A percentile compares a stretch with the other conserved stretches of the same genome.
Conservation (phyloP, 2,329 filamentous ascomycete genomes). For the Sarocladium oryzae region DNA sequence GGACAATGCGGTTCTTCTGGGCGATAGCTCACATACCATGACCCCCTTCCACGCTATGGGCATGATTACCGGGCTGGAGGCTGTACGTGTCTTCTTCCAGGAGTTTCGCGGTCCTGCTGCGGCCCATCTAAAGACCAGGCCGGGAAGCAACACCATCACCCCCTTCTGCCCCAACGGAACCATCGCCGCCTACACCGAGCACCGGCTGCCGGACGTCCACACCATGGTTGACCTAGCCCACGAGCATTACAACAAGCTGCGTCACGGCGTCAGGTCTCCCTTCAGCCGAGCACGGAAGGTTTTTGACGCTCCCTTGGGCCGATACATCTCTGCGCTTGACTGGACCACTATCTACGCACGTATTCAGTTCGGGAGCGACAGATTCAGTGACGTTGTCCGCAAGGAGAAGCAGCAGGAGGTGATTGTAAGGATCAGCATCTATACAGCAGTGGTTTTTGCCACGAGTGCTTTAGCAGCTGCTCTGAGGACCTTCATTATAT, state of each 20-base stretch:
- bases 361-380: neutral
- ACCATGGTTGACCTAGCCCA: neutral
- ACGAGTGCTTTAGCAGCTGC: neutral
- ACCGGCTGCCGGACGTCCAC: neutral
- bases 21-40: neutral
- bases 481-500: no score
- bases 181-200: neutral
- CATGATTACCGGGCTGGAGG: neutral
- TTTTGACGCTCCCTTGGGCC: neutral
- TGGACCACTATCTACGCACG: neutral
- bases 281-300: neutral
- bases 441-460: neutral
- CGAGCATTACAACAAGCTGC: neutral
- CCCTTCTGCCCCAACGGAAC: neutral
- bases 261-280: neutral
- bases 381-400: neutral
- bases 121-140: neutral
- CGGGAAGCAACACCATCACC: neutral
- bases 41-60: neutral
- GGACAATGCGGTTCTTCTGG: neutral
- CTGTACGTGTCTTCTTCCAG: neutral
- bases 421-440: neutral
- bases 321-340: neutral
- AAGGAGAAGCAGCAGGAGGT: neutral
- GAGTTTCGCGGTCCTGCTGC: neutral